These are phyloP conservation scores for Carex sylvatica DNA, from an alignment of 202 grass and related monocot genomes.

Conservation along the genomic window DNA sequence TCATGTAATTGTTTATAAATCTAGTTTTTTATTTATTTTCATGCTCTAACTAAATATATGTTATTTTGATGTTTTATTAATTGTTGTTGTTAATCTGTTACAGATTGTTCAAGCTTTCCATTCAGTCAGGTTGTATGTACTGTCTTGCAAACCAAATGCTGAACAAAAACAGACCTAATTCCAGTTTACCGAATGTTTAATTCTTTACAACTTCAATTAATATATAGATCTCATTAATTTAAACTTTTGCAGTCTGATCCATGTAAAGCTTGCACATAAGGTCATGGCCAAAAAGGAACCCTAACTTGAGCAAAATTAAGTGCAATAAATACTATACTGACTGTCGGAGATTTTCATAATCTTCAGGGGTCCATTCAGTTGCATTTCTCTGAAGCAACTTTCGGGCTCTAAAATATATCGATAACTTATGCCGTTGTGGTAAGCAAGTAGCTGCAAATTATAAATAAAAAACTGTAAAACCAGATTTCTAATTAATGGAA, in stretches of 20 bases:
- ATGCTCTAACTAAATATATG: no score
- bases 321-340: slow-evolving; percentile 22
- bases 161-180: neutral
- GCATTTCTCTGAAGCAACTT: slow-evolving; percentile 39
- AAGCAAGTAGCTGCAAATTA: slow-evolving; percentile 50
- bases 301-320: neutral
- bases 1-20: no score
- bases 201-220: neutral
- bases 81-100: neutral
- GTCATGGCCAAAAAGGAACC: neutral
- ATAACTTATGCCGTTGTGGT: slow-evolving; percentile 43
- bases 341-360: slow-evolving; percentile 24
- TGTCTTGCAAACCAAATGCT: neutral
- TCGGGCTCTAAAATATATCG: slow-evolving; percentile 49
- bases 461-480: slow-evolving; percentile 17
- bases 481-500: neutral
- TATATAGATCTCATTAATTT: neutral
- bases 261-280: neutral
- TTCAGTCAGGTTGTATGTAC: neutral
- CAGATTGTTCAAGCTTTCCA: neutral
- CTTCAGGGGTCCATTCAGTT: slow-evolving; percentile 52
- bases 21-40: no score
- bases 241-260: neutral
- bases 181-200: neutral
- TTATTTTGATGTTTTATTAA: neutral